These are phyloP conservation scores for Keithomyces neogunnii DNA, from an alignment of 2,329 filamentous ascomycete genomes.

Conservation along the genomic window DNA sequence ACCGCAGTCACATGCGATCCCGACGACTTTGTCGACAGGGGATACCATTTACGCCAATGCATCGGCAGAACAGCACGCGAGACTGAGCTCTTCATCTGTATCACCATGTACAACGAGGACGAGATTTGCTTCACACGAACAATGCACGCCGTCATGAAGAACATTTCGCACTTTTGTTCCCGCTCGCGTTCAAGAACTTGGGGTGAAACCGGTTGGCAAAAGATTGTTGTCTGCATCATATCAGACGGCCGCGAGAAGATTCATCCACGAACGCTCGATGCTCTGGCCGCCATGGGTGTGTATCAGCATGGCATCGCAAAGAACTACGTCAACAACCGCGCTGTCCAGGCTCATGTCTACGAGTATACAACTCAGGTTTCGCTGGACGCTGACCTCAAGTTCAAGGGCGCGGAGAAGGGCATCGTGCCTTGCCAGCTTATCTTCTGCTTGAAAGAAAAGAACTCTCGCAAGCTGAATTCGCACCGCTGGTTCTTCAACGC, in stretches of 20 bases:
- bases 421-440: constrained; percentile 98
- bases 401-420: constrained; percentile 98
- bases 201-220: constrained; percentile 97
- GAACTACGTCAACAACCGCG: constrained; percentile 92
- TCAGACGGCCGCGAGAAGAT: constrained; percentile 87
- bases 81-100: constrained; percentile 90
- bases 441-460: constrained; percentile 97
- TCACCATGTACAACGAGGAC: constrained; percentile 99
- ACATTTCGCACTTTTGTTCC: constrained; percentile 93
- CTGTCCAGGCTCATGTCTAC: constrained; percentile 94
- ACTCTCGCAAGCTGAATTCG: constrained; percentile 94
- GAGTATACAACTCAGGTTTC: constrained; percentile 99
- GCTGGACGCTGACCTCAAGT: constrained; percentile 89
- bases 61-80: constrained; percentile 77
- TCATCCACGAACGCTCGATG: constrained; percentile 86
- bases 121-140: constrained; percentile 94
- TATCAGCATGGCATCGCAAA: constrained; percentile 99
- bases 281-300: constrained; percentile 90
- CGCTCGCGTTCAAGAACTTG: constrained; percentile 88
- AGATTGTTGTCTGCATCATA: constrained; percentile 96
- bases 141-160: constrained; percentile 98
- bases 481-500: constrained; percentile 99
- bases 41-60: constrained; percentile 88
- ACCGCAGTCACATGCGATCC: constrained; percentile 97
- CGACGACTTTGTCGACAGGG: constrained; percentile 80